Evolutionary conservation across 768 basidiomycete genomes (phyloP), one percentile per base, ranked within the genome.

Genomic region (Calvatia gigantea): DNA sequence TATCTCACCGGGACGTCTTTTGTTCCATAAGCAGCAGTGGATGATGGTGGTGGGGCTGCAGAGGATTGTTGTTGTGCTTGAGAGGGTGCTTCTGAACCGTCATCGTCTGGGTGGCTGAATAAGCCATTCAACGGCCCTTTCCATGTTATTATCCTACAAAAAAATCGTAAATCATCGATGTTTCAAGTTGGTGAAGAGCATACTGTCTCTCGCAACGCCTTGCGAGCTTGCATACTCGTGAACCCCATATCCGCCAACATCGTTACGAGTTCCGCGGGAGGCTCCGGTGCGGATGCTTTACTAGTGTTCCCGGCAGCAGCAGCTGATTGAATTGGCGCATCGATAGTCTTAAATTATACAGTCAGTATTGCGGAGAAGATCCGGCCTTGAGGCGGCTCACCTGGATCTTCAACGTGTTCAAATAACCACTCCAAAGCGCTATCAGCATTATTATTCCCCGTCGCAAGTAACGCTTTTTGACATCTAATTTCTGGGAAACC

Each of bases 361-460:
- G 7, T 32, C 29, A 54, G 28, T 23, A n/a, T n/a, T n/a, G n/a
- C n/a, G n/a, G n/a, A n/a, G n/a, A 14, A 23, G 9, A 1, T 8
- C 23, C 8, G 11, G 23, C 37, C 19, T 29, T 27, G 2, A 12
- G 25, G 45, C 9, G 23, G 60, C 75, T 6, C 42, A 91, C 94
- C 91, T 11, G 92, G 77, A 69, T 98, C 96, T 0, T 98, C 95
- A 91, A 95, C 91, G 68, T 98, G 96, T 41, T 70, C 77, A 65
- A 98, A 96, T 38, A 99, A 69, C 96, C 96, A 99, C 56, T 93
- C 86, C 94, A 96, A 96, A 0, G 97, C 97, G 0, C 75, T 79
- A 58, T 94, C 90, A 0, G 88, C 73, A 56, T 85, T 84, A 14
- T 69, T 73, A 61, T 87, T 86, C 0, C 93, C 92, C 0, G 94